Evolutionary conservation across 441 rosid genomes (phyloP), one percentile per base, ranked within the genome.

Genomic region (Populus hybrid): DNA sequence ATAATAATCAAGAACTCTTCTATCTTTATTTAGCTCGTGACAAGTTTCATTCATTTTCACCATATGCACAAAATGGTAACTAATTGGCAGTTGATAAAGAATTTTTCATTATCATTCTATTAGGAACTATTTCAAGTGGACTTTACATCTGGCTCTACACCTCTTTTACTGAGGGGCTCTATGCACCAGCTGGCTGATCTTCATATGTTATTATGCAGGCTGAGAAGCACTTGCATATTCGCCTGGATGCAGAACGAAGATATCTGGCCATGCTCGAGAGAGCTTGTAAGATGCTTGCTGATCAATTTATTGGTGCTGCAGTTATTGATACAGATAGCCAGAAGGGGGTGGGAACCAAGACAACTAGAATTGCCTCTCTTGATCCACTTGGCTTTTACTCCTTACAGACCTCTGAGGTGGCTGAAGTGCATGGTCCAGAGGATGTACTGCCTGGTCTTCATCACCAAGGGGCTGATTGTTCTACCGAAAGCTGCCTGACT

Each of bases 401-500:
- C 23, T 69, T 30, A 30, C 32, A 82, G 69, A 71, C 84, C 8
- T 69, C 77, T 76, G 32, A 30, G 32, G 32, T 30, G 32, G 32
- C 32, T 30, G 32, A 30, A 30, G 86, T 79, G 63, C 84, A 76
- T n/a, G 84, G 85, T 75, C 82, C 35, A 36, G 90, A 83, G 50
- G 32, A 30, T 6, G 83, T 81, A 35, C 69, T 79, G 38, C 79
- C 82, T 3, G 70, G 84, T 72, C 81, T 87, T 75, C 90, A 79
- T 78, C 83, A 85, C 16, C 94, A 88, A 79, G 82, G 89, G 75
- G 83, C 88, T 21, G 93, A 87, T 84, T 87, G 93, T 70, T 91
- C 93, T 18, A 91, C 91, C 0, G 93, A 89, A 72, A 91, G 94
- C 85, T 89, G 93, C 84, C 81, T 91, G 84, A 89, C 94, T 64